Evolutionary conservation across 2,329 filamentous ascomycete genomes (phyloP), one percentile per base, ranked within the genome.

Genomic region (Stagonosporopsis vannaccii): DNA sequence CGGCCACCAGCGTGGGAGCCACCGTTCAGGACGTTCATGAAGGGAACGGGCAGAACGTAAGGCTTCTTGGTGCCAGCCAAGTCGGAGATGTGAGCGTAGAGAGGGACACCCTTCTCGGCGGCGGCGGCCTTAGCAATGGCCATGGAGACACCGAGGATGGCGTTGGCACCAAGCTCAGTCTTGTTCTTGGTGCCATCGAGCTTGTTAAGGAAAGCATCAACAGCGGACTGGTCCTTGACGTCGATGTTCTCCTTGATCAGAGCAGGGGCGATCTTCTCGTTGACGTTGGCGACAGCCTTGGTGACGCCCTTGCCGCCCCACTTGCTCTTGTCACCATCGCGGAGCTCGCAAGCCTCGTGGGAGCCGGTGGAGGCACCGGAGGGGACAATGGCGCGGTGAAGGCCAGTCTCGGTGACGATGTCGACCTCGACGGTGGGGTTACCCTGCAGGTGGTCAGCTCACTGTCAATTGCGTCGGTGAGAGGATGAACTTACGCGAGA

Each of bases 371-470:
- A 97, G 75, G 94, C 94, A 79, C 94, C 94, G 67, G 93, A 97
- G 74, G 94, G 94, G 63, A 98, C 94, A 78, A 97, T 97, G 78
- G 94, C 93, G 77, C 94, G 92, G 88, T 97, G 93, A 64, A 98
- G 89, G 76, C 94, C 94, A 73, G 90, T 96, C 84, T 96, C 92
- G 72, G 93, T 97, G 82, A 96, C 90, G 72, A 97, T 87, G 79
- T 97, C 94, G 75, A 98, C 94, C 86, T 98, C 94, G 76, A 97
- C 94, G 78, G 95, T 99, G 75, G 95, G 95, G 89, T 99, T 99
- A 79, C 87, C 87, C 67, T 69, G 33, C n/a, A 40, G 33, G 19
- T 26, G 13, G 53, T 68, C 46, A 69, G 58, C 45, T 51, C 22
- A n/a, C n/a, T 30, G 39, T 44, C 48, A 36, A 49, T 12, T 15